A percentile compares a stretch with the other conserved stretches of the same genome.
Evolutionary conservation across 1,284 basidiomycete genomes (phyloP).

Genomic region (Ceratorhiza oryzae-sativae): DNA sequence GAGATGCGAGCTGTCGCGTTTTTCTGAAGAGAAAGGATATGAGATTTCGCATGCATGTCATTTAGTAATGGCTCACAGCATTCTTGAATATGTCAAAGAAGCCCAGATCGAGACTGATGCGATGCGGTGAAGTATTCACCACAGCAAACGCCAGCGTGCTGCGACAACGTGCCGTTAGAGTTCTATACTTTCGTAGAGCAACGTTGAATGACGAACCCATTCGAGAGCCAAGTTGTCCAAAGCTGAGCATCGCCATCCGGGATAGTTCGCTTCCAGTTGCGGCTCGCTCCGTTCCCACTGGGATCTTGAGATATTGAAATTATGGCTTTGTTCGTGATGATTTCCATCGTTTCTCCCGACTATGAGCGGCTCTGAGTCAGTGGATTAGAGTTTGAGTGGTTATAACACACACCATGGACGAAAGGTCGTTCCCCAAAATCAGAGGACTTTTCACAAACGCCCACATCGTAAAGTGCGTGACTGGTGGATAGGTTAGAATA

Average conservation of each 20-base stretch:
- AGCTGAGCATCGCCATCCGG: constrained; percentile 36
- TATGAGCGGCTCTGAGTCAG: constrained; percentile 43
- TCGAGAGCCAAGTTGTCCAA: constrained; percentile 36
- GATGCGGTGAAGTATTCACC: constrained; percentile 51
- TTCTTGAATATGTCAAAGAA: constrained; percentile 53
- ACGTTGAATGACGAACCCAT: constrained; percentile 23
- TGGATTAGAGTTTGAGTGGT: no score
- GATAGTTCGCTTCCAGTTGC: constrained; percentile 39
- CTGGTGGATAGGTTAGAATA: constrained; percentile 1
- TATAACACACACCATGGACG: constrained; percentile 48
- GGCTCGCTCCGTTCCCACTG: constrained; percentile 32
- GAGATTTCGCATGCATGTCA: not conserved
- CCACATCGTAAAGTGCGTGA: constrained; percentile 57
- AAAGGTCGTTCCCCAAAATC: constrained; percentile 56
- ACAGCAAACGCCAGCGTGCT: constrained; percentile 50
- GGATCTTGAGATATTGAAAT: constrained; percentile 40
- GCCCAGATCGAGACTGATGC: constrained; percentile 49
- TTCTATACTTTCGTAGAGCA: not conserved
- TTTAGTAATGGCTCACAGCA: constrained; percentile 44
- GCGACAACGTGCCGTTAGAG: no score
- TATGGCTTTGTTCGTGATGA: constrained; percentile 41
- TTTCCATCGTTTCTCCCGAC: constrained; percentile 41
- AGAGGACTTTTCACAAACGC: constrained; percentile 55
- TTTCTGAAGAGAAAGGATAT: not conserved
- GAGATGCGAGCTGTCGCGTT: constrained; percentile 47